These are phyloP conservation scores for Gaillardinia entomophila DNA, from an alignment of 805 yeast species.

Conservation along the genomic window DNA sequence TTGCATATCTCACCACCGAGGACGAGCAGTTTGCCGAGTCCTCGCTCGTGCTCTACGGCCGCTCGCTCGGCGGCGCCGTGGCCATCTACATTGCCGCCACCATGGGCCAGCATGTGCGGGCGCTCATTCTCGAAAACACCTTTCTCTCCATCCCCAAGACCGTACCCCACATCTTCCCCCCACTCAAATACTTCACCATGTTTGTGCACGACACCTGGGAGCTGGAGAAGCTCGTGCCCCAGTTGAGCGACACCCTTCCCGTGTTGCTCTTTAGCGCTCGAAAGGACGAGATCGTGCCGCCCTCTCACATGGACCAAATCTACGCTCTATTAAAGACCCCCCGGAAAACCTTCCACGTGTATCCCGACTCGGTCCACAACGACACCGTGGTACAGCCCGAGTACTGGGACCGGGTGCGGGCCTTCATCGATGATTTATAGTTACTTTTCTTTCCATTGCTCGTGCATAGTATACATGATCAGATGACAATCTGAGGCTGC, in stretches of 20 bases:
- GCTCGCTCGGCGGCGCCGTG: slow-evolving; percentile 94
- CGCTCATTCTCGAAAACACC: slow-evolving; percentile 79
- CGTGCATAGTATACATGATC: slow-evolving; percentile 2
- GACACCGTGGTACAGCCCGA: slow-evolving; percentile 71
- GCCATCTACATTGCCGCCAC: slow-evolving; percentile 74
- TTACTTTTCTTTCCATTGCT: neutral
- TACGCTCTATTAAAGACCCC: slow-evolving; percentile 46
- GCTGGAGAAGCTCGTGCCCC: slow-evolving; percentile 54
- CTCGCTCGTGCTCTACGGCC: slow-evolving; percentile 68
- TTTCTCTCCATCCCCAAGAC: slow-evolving; percentile 68
- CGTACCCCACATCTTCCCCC: slow-evolving; percentile 71
- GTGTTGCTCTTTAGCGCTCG: slow-evolving; percentile 67
- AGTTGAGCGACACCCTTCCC: slow-evolving; percentile 52
- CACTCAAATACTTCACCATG: slow-evolving; percentile 46
- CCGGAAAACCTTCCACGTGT: slow-evolving; percentile 49
- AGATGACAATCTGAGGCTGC: slow-evolving; percentile 29
- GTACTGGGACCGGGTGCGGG: slow-evolving; percentile 69
- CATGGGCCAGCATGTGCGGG: slow-evolving; percentile 47
- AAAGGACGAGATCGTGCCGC: slow-evolving; percentile 89
- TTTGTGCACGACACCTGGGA: slow-evolving; percentile 83
- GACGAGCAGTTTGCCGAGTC: slow-evolving; percentile 50
- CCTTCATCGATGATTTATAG: slow-evolving; percentile 37
- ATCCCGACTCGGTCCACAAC: slow-evolving; percentile 67
- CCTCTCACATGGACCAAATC: slow-evolving; percentile 65
- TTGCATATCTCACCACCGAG: slow-evolving; percentile 45